Base-by-base conservation (phyloP, 306 rosid species). In the Fragaria iinumae region DNA sequence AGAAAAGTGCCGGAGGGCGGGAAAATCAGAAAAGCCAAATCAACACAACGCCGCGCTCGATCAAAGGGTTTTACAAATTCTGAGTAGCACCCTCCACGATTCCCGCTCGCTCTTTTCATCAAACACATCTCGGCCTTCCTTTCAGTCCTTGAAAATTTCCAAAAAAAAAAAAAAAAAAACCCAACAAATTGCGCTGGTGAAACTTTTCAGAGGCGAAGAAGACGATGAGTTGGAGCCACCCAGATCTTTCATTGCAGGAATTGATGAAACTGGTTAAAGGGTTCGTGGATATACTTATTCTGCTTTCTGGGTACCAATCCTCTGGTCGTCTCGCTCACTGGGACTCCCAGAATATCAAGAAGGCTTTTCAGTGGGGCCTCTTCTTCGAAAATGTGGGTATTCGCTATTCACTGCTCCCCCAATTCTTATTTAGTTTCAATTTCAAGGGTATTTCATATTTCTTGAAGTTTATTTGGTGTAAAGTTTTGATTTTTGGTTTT, bases 301-400 rank as follows among this genome's bases (percentile, higher is more conserved):
- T 81, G 63, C 69, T 84, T 63, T 77, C 87, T 84, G 87, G 87
- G 85, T 80, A 77, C 47, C 87, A 78, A 56, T 84, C 83, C 2
- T 81, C 83, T n/a, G 85, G 83, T 78, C 76, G 72, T 20, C 38
- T 71, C 71, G 85, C 85, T 49, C 84, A 73, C 72, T 84, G 87
- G 87, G 83, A 84, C 32, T 45, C 80, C 39, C 71, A n/a, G 11
- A 80, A 81, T 68, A 75, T 84, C 68, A 78, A 77, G 25, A 77
- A 78, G 71, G 83, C 49, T 20, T 74, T 84, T 52, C 85, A 84
- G 7, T 84, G 87, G 85, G 85, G 80, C 5, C 69, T 69, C 69
- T 81, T 84, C 80, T 84, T 84, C 17, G 85, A 84, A 69, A 74
- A 74, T 59, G 87, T 84, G n/a, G 56, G 85, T 38, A 38, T 38